A percentile compares a stretch with the other conserved stretches of the same genome.
These are phyloP conservation scores for Ajuga chamaepitys DNA, from an alignment of 257 asterid genomes.

Conservation along the genomic window DNA sequence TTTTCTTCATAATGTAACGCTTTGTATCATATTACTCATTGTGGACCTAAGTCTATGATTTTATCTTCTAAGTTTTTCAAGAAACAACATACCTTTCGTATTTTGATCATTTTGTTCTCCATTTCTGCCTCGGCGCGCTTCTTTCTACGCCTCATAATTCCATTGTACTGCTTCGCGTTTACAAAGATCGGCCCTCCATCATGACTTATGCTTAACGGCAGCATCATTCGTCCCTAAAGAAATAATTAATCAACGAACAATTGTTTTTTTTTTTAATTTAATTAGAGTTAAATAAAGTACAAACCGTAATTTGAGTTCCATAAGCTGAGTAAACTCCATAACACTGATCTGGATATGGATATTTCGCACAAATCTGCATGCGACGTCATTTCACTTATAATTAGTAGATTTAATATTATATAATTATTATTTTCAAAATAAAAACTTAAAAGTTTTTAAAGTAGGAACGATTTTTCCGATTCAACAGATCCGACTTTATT, in stretches of 20 bases:
- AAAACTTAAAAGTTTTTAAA: too few relatives aligned
- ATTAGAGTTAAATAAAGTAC: neutral
- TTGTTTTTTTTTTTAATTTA: neutral
- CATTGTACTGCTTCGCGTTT: conserved; percentile 76
- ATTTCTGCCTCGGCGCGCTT: conserved; percentile 57
- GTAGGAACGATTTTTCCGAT: too few relatives aligned
- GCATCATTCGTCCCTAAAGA: conserved; percentile 66
- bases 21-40: too few relatives aligned
- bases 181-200: conserved; percentile 65
- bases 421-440: too few relatives aligned
- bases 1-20: too few relatives aligned
- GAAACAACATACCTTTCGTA: conserved; percentile 37
- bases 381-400: too few relatives aligned
- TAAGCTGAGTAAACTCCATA: conserved; percentile 40
- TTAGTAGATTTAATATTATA: too few relatives aligned
- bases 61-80: too few relatives aligned
- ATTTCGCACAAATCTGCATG: conserved; percentile 43
- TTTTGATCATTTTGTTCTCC: conserved; percentile 32
- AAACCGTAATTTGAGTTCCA: conserved; percentile 43
- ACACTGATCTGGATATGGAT: conserved; percentile 48
- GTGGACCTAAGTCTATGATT: too few relatives aligned
- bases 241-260: neutral
- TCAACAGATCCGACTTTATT: too few relatives aligned
- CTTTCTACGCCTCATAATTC: conserved; percentile 70
- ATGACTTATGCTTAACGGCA: conserved; percentile 46